Evolutionary conservation across 441 rosid species (phyloP), one percentile per base, ranked within the genome.

Genomic region (Brassica balearica): DNA sequence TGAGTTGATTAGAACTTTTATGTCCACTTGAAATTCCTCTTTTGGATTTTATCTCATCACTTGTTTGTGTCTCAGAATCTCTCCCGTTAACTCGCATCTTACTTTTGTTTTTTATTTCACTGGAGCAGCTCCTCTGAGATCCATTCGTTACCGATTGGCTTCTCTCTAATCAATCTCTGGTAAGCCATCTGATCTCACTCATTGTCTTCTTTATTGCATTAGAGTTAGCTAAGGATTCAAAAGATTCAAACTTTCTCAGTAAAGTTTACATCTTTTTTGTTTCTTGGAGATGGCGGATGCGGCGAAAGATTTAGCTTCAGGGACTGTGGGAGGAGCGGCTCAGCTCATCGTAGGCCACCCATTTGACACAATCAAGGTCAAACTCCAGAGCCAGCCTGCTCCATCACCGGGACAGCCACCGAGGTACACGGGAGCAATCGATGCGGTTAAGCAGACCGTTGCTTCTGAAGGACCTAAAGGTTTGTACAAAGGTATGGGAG

Each of bases 251-350:
- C 62, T 77, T 71, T 64, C 11, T 38, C 48, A 55, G 7, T 2
- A 20, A 9, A 15, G 65, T 70, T 36, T 6, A 61, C 22, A 14
- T 43, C 14, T 22, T 55, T 19, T 43, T 6, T 48, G 11, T 27
- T 46, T 77, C 53, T 75, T 71, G 69, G 85, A 92, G 92, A 93
- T 96, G 99, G 99, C 66, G 75, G 98, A 92, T 11, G 89, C 88
- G 7, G 96, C 89, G 2, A 92, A 91, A 90, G 99, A 93, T 80
- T 85, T 96, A 66, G 82, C 90, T 38, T 81, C 99, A 34, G 99
- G 99, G 82, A 93, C 98, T 1, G 79, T 93, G 19, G 99, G 98
- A 74, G 99, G 99, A 69, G 99, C 93, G 3, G 97, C 97, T n/a
- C 99, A 92, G 68, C 78, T 96, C 76, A 73, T 96, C 25, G 81